phyloP scores from a whole-genome alignment of 805 yeast genomes.

The Wilhelminamyces savonicus region DNA sequence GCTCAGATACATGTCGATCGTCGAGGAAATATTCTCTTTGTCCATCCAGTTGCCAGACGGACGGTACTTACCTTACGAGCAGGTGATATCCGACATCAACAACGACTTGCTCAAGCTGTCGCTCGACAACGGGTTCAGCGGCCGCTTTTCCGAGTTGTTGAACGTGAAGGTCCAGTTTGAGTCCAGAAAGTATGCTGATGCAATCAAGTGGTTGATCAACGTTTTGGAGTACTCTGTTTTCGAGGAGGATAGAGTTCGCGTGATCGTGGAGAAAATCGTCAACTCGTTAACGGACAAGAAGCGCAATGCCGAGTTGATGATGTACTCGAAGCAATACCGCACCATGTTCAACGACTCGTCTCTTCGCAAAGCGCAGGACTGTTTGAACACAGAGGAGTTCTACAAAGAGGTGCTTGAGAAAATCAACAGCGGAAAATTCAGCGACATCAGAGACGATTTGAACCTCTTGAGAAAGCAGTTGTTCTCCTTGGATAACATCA shows the following conservation, averaged over 20 bases:
- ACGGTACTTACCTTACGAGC: constrained; percentile 54
- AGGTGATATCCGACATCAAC: constrained; percentile 68
- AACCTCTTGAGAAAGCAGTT: constrained; percentile 46
- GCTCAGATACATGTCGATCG: constrained; percentile 56
- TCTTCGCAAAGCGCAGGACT: constrained; percentile 58
- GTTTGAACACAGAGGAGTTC: constrained; percentile 54
- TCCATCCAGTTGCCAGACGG: constrained; percentile 67
- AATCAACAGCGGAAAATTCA: constrained; percentile 50
- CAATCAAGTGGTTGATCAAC: constrained; percentile 71
- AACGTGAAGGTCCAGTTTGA: constrained; percentile 57
- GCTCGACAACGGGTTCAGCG: constrained; percentile 51
- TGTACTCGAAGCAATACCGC: constrained; percentile 56
- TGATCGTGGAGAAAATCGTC: constrained; percentile 56
- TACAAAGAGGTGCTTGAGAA: constrained; percentile 38
- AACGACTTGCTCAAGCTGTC: constrained; percentile 62
- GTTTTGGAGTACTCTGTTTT: constrained; percentile 61
- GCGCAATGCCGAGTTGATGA: constrained; percentile 57
- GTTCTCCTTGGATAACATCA: constrained; percentile 53
- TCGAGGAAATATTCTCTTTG: constrained; percentile 64
- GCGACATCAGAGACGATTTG: constrained; percentile 41
- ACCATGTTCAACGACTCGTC: constrained; percentile 53
- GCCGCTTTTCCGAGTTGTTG: constrained; percentile 61
- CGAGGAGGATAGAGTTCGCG: constrained; percentile 65
- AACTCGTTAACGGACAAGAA: constrained; percentile 57
- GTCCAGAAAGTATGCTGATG: constrained; percentile 53